phyloP scores from a whole-genome alignment of 179 eudicot genomes.

The Gypsophila paniculata region DNA sequence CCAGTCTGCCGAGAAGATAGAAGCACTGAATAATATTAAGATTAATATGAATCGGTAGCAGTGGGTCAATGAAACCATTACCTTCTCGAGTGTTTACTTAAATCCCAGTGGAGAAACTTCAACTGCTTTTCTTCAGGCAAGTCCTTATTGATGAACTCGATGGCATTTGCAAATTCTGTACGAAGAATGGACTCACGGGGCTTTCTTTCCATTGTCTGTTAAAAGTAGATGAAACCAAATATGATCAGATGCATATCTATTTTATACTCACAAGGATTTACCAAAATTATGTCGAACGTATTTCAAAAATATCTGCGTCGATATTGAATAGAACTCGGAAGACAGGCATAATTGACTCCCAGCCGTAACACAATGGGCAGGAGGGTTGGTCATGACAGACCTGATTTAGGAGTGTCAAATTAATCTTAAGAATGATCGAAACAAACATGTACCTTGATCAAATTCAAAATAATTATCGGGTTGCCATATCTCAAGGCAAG shows the following conservation, averaged over 20 bases:
- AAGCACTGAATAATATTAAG: not conserved
- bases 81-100: slow-evolving; percentile 73
- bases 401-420: not conserved
- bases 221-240: slow-evolving; percentile 14
- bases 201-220: slow-evolving; percentile 74
- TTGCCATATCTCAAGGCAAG: slow-evolving; percentile 86
- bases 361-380: not conserved
- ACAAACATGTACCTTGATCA: slow-evolving; percentile 67
- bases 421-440: not conserved
- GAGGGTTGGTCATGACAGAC: not conserved
- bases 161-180: slow-evolving; percentile 84
- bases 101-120: slow-evolving; percentile 85
- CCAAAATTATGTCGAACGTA: not conserved
- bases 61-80: slow-evolving; percentile 23
- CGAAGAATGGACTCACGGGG: slow-evolving; percentile 98
- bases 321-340: not conserved
- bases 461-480: slow-evolving; percentile 90
- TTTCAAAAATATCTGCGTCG: not conserved
- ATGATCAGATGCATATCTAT: not conserved
- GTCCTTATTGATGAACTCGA: slow-evolving; percentile 65
- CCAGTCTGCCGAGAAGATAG: not conserved
- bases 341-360: not conserved
- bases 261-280: no score
- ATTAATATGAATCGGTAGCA: slow-evolving; percentile 17
- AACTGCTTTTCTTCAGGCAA: slow-evolving; percentile 65